Evolutionary conservation across 2,329 filamentous ascomycete genomes (phyloP), one percentile per base, ranked within the genome.

Genomic region (Colletotrichum eremochloae): DNA sequence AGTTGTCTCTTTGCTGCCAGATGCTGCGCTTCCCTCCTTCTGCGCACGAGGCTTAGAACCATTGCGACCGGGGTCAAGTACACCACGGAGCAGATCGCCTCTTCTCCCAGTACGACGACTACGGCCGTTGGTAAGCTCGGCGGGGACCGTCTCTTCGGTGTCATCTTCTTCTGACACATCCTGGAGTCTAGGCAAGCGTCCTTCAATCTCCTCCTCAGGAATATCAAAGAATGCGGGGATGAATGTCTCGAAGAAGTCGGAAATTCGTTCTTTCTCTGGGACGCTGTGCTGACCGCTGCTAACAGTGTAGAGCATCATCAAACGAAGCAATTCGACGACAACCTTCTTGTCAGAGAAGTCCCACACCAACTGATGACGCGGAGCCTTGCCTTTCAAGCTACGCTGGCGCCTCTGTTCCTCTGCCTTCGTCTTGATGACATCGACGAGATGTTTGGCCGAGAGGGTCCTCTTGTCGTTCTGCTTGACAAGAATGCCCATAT

Each of bases 401-500:
- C 92, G 90, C 76, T 91, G 86, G 63, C 93, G 93, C 78, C 93
- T 92, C 80, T 96, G 93, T 82, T 98, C 95, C 80, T 98, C 95
- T 76, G 96, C 93, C 81, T 95, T 97, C 62, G 94, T 95, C 82
- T 96, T 95, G 79, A 98, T 95, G 72, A 96, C 92, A 76, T 95
- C 93, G 44, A 96, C 92, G 14, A 99, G 90, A 70, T 96, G 93
- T 83, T 98, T 98, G 4, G 93, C 91, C 62, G 96, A 93, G 72
- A 98, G 93, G 75, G 94, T 92, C 76, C 95, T 93, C 88, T 98
- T 98, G 83, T 99, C 96, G 48, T 89, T 91, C 74, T 92, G 90
- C 84, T 96, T 97, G 78, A 94, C 93, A 65, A 94, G 92, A 72
- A 97, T 95, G 29, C 95, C 95, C 88, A 98, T 97, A 79, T 99